These are phyloP conservation scores for Leccinum arenicola DNA, from an alignment of 768 basidiomycete genomes.

Conservation along the genomic window DNA sequence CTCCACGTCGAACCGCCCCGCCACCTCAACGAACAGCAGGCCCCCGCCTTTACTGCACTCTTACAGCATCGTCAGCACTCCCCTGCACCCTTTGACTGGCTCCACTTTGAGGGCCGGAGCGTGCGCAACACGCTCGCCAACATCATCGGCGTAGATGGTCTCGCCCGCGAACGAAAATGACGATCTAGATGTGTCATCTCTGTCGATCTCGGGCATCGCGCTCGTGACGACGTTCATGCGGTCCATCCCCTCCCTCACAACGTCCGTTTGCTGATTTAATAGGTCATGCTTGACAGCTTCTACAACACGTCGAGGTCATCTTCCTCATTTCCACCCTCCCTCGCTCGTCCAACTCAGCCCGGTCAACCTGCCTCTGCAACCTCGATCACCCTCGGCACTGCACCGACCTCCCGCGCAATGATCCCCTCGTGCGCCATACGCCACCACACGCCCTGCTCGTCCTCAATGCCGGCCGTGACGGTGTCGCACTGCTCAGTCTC, in stretches of 20 bases:
- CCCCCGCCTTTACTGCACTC: too few relatives aligned
- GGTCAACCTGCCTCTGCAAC: conserved; percentile 28
- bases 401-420: conserved; percentile 32
- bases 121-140: conserved; percentile 80
- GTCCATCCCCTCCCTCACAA: conserved; percentile 41
- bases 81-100: conserved; percentile 82
- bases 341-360: neutral
- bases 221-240: conserved; percentile 75
- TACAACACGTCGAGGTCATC: conserved; percentile 80
- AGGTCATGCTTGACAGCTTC: conserved; percentile 45
- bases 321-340: conserved; percentile 45
- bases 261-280: too few relatives aligned
- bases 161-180: conserved; percentile 83
- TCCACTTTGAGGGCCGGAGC: conserved; percentile 81
- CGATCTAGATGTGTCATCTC: conserved; percentile 79
- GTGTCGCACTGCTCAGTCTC: conserved; percentile 67
- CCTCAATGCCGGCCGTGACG: conserved; percentile 76
- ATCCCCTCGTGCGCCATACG: conserved; percentile 57
- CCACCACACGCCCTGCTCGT: conserved; percentile 72
- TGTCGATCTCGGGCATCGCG: conserved; percentile 70
- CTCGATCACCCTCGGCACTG: conserved; percentile 34
- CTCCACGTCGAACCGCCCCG: too few relatives aligned
- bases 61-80: conserved; percentile 30
- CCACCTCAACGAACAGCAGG: too few relatives aligned
- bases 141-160: conserved; percentile 74